These are phyloP conservation scores for Apophysomyces sp. DNA, from an alignment of 371 early-diverging fungal species.

Conservation along the genomic window DNA sequence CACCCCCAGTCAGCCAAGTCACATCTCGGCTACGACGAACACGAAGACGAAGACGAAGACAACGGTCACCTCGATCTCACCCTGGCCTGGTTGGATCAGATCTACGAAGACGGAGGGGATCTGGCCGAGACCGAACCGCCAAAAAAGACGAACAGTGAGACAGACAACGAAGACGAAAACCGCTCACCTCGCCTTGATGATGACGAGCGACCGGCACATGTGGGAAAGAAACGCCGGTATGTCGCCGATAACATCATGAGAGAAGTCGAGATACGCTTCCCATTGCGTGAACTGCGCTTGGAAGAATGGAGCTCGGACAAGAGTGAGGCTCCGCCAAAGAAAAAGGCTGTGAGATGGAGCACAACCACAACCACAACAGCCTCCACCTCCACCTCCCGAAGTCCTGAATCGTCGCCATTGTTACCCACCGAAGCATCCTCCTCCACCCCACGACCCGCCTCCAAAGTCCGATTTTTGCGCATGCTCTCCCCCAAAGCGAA, in stretches of 20 bases:
- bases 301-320: not conserved
- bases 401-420: not conserved
- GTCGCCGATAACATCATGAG: not conserved
- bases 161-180: not conserved
- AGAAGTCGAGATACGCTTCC: not conserved
- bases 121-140: not conserved
- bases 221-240: not conserved
- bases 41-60: not conserved
- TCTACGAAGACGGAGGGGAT: not conserved
- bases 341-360: not conserved
- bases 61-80: not conserved
- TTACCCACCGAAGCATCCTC: not conserved
- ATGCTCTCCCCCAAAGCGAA: not conserved
- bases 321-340: not conserved
- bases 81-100: not conserved
- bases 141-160: not conserved
- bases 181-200: not conserved
- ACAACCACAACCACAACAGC: not conserved
- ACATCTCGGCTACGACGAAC: not conserved
- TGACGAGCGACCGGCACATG: not conserved
- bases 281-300: not conserved
- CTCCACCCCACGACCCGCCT: not conserved
- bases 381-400: not conserved
- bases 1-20: not conserved
- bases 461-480: not conserved